Percentiles rank a stretch among this genome's conserved stretches.
These are phyloP conservation scores for Ascobolus immersus DNA, from an alignment of 495 filamentous ascomycete species.

Conservation along the genomic window DNA sequence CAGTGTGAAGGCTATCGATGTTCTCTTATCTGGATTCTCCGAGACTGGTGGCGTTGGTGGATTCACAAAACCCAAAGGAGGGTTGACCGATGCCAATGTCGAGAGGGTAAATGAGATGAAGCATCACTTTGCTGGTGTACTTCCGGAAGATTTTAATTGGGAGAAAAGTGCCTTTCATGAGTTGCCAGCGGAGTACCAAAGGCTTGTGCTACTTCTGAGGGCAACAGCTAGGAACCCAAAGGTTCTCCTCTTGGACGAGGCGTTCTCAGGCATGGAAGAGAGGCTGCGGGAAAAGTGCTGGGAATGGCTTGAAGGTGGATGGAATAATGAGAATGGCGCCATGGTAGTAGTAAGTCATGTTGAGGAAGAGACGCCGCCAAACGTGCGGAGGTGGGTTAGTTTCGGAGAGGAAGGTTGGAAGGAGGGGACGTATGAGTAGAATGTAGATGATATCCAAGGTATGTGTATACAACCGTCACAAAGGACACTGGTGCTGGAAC, in stretches of 20 bases:
- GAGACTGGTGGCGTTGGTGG: no score
- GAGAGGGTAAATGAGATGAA: constrained; percentile 23
- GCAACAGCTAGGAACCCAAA: constrained; percentile 63
- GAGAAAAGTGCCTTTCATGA: no score
- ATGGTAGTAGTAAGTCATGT: constrained; percentile 71
- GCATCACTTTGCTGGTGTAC: no score
- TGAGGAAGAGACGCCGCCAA: constrained; percentile 65
- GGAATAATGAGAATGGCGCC: constrained; percentile 45
- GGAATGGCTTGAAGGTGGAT: constrained; percentile 35
- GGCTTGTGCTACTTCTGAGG: constrained; percentile 61
- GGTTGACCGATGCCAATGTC: no score
- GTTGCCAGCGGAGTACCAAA: constrained; percentile 25
- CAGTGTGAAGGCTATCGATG: no score
- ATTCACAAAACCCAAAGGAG: no score
- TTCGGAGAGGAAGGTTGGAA: constrained; percentile 9
- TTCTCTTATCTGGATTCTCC: no score
- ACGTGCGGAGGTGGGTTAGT: constrained; percentile 46
- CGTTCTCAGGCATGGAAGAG: constrained; percentile 73
- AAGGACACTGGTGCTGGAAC: no score
- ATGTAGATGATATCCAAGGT: no score
- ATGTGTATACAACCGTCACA: no score
- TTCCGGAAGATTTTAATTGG: no score
- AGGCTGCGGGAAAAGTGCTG: constrained; percentile 62
- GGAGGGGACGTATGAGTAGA: no score
- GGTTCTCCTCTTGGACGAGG: constrained; percentile 75